Evolutionary conservation across 176 grass and related monocot species (phyloP).

Genomic region (Phyllostachys edulis): DNA sequence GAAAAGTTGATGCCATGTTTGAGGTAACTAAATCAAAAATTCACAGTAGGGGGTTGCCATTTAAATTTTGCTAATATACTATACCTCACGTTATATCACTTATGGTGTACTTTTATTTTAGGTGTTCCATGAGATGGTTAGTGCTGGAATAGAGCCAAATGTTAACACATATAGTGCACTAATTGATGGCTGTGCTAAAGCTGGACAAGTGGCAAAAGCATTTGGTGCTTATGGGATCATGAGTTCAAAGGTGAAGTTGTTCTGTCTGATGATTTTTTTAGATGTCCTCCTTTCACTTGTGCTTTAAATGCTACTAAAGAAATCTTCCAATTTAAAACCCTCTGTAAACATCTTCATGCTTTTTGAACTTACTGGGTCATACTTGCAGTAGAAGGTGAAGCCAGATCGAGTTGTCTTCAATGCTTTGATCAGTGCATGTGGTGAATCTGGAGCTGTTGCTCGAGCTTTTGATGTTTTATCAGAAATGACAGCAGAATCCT

Average conservation of each 20-base stretch:
- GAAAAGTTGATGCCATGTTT: too few relatives aligned
- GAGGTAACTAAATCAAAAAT: conserved; percentile 55
- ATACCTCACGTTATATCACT: conserved; percentile 16
- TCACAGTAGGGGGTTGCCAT: background rate
- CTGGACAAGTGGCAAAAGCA: conserved; percentile 96
- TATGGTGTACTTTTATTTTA: too few relatives aligned
- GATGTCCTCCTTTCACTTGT: conserved; percentile 10
- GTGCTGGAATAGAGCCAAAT: conserved; percentile 89
- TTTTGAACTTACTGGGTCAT: conserved; percentile 61
- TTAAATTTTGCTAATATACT: conserved; percentile 4
- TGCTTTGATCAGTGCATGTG: conserved; percentile 96
- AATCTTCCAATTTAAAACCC: background rate
- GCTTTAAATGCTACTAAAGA: conserved; percentile 10
- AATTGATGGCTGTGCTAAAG: conserved; percentile 94
- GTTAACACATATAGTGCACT: conserved; percentile 90
- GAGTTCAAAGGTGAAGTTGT: conserved; percentile 84
- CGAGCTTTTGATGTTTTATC: conserved; percentile 97
- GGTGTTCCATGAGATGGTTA: conserved; percentile 99
- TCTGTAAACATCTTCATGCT: conserved; percentile 22
- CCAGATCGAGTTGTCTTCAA: conserved; percentile 99
- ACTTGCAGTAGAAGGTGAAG: conserved; percentile 97
- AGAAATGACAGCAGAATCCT: conserved; percentile 79
- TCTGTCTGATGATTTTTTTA: conserved; percentile 29
- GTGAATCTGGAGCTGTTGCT: conserved; percentile 94
- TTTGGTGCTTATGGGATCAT: conserved; percentile 98